Conservation (phyloP, 2,329 filamentous ascomycete genomes). For the Ceratocystis eucalypticola region DNA sequence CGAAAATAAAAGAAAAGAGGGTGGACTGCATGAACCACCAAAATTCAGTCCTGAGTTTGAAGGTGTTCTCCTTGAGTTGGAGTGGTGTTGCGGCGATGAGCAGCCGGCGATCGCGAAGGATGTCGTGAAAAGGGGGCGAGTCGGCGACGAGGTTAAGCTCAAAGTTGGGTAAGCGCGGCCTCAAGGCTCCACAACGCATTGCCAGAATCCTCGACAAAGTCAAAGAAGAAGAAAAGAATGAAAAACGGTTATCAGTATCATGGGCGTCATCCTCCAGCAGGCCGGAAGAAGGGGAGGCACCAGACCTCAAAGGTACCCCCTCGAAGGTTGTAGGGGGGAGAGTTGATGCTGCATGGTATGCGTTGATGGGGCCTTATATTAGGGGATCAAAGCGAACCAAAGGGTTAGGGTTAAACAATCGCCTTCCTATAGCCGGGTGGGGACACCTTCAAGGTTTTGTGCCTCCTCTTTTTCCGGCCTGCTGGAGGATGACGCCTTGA, state of each 20-base stretch:
- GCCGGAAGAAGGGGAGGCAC: background rate
- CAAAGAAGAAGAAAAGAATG: background rate
- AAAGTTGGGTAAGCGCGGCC: background rate
- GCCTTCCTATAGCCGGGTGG: too few relatives aligned
- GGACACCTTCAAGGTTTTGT: too few relatives aligned
- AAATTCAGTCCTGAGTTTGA: background rate
- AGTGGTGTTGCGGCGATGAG: background rate
- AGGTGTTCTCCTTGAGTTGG: background rate
- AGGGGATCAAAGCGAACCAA: too few relatives aligned
- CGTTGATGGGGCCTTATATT: too few relatives aligned
- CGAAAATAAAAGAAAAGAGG: too few relatives aligned
- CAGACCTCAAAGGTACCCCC: conserved; percentile 1
- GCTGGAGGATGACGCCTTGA: too few relatives aligned
- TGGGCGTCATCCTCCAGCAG: background rate
- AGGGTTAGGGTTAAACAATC: too few relatives aligned
- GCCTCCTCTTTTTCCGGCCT: too few relatives aligned
- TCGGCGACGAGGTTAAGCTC: background rate
- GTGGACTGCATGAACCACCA: too few relatives aligned
- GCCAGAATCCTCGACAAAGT: background rate
- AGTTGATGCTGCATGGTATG: background rate
- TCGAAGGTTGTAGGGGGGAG: background rate
- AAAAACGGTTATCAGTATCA: background rate
- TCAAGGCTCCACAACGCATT: background rate
- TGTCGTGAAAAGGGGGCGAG: background rate
- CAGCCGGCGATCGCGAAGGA: background rate